Evolutionary conservation across 805 yeast species (phyloP), one percentile per base, ranked within the genome.

Genomic region (Saccharomycopsis fermentans): DNA sequence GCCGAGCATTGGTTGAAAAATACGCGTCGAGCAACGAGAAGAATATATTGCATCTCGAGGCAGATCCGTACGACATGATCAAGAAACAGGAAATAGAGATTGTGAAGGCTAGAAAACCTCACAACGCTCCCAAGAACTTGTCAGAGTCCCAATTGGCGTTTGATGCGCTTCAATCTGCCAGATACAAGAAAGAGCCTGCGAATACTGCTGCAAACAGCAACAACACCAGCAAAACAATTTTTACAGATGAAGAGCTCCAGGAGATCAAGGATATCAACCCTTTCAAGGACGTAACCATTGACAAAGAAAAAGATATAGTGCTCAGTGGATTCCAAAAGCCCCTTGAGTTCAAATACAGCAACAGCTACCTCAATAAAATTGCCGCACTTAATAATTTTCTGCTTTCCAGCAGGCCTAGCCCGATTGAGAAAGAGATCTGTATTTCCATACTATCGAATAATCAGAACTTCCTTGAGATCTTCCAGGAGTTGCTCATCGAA

Each of bases 251-350:
- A 16, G 56, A 36, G 27, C 9, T 27, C 16, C 34, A 39, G 19
- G 56, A 54, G 14, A 40, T 54, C 12, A 34, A 39, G 8, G 32
- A 27, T 8, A 54, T 54, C 19, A 54, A 48, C n/a, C 56, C 51
- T 39, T 37, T 54, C 27, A 39, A 29, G 11, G 51, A 54, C 39
- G 51, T 54, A n/a, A 21, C 34, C 12, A 26, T 37, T 14, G 36
- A 39, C 34, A 39, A 54, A 54, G 56, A 34, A n/a, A 54, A 21
- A 17, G 43, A 21, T 37, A 14, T 37, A 21, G 37, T 29, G 6
- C 34, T 35, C 34, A 43, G 50, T 43, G 50, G 50, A 3, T 52
- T 52, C 8, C 32, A 52, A 43, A 27, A 36, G 17, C 37, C 34
- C 6, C 26, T 43, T 4, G 37, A 43, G 27, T 24, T 27, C 6